phyloP scores from a whole-genome alignment of 441 rosid genomes.

The Melianthus villosus region DNA sequence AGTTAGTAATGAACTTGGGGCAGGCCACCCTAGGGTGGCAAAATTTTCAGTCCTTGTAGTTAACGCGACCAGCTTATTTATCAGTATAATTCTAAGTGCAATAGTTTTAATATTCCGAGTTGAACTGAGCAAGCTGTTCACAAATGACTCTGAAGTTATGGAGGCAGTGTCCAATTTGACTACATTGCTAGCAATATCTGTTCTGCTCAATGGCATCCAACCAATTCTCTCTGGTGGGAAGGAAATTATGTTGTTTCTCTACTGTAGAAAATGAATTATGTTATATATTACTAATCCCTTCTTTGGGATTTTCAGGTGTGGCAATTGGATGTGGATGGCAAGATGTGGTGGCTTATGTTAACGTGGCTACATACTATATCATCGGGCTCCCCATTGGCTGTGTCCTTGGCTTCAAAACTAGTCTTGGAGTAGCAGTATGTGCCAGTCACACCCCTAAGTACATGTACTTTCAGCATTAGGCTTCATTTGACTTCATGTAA shows the following conservation, averaged over 20 bases:
- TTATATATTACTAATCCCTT: too few relatives aligned
- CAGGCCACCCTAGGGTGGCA: conserved; percentile 56
- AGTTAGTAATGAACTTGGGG: conserved; percentile 74
- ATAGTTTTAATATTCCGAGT: conserved; percentile 30
- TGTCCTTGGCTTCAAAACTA: conserved; percentile 67
- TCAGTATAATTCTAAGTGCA: conserved; percentile 31
- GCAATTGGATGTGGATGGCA: conserved; percentile 95
- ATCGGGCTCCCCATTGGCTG: conserved; percentile 80
- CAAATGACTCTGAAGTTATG: conserved; percentile 36
- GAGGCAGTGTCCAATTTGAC: conserved; percentile 40
- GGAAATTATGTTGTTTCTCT: too few relatives aligned
- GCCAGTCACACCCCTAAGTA: conserved; percentile 6
- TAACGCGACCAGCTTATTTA: conserved; percentile 31
- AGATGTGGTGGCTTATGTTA: conserved; percentile 69
- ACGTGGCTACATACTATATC: conserved; percentile 45
- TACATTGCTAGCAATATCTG: conserved; percentile 62
- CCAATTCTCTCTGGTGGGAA: conserved; percentile 80
- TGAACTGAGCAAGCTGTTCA: conserved; percentile 47
- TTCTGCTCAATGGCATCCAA: conserved; percentile 65
- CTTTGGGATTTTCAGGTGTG: too few relatives aligned
- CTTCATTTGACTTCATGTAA: too few relatives aligned
- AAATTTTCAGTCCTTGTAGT: conserved; percentile 57
- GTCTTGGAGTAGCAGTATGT: conserved; percentile 73
- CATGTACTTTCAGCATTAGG: neutral
- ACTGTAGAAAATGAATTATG: too few relatives aligned